Percentiles rank a stretch among this genome's conserved stretches.
Evolutionary conservation across 148 eudicot species (phyloP).

Genomic region (Talinum fruticosum): DNA sequence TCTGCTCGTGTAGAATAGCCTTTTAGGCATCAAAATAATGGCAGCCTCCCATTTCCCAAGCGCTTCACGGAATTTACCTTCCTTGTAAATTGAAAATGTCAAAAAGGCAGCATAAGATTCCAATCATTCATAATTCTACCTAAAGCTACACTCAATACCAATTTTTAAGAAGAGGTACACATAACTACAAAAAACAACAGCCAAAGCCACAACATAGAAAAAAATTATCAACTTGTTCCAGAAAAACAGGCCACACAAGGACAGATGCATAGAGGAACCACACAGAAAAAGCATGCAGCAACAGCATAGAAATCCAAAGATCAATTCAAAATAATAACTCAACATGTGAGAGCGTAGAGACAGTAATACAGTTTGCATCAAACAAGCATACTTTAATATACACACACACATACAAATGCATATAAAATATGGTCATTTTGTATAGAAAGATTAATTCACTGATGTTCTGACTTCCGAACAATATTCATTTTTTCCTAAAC

Average conservation of each 20-base stretch:
- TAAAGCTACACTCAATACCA: not conserved
- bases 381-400: too few species aligned
- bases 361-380: too few species aligned
- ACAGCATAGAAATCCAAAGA: not conserved
- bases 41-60: constrained; percentile 94
- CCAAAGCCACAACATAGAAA: not conserved
- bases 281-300: not conserved
- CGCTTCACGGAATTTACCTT: constrained; percentile 71
- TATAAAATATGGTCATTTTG: too few species aligned
- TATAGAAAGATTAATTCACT: too few species aligned
- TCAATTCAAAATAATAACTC: too few species aligned
- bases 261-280: constrained; percentile 4
- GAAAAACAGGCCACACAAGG: not conserved
- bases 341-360: too few species aligned
- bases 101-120: constrained; percentile 14
- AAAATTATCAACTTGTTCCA: not conserved
- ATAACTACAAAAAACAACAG: not conserved
- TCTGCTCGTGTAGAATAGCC: constrained; percentile 73
- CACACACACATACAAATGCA: too few species aligned
- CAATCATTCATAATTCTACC: constrained; percentile 1
- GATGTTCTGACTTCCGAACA: too few species aligned
- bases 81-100: constrained; percentile 39
- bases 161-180: not conserved
- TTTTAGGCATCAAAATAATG: constrained; percentile 62
- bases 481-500: too few species aligned